phyloP scores from a whole-genome alignment of 441 rosid species.

The Melastoma candidum region DNA sequence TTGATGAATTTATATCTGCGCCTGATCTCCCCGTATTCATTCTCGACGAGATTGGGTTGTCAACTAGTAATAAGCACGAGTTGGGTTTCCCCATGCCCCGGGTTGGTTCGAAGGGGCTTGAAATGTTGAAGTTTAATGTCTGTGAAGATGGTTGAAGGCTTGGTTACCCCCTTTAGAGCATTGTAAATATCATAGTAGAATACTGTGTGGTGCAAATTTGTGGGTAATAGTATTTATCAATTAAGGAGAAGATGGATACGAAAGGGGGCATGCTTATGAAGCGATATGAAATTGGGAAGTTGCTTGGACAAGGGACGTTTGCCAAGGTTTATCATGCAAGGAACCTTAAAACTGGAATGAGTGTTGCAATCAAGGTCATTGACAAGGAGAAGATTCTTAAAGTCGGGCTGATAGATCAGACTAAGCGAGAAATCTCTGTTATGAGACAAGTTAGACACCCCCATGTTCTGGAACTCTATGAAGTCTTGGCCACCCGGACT shows the following conservation, averaged over 20 bases:
- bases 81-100: slow-evolving; percentile 20
- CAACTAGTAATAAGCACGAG: slow-evolving; percentile 8
- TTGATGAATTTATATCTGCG: slow-evolving; percentile 25
- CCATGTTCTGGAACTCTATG: no score
- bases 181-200: neutral
- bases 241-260: slow-evolving; percentile 35
- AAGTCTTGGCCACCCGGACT: no score
- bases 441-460: no score
- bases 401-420: no score
- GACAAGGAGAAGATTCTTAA: no score
- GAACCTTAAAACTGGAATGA: no score
- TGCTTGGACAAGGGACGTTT: slow-evolving; percentile 83
- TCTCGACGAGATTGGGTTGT: slow-evolving; percentile 17
- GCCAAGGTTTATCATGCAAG: slow-evolving; percentile 1
- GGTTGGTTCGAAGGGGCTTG: slow-evolving; percentile 17
- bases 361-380: no score
- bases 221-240: neutral
- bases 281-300: slow-evolving; percentile 65
- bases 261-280: slow-evolving; percentile 59
- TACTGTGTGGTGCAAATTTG: neutral
- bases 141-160: slow-evolving; percentile 65
- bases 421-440: no score
- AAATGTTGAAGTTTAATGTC: slow-evolving; percentile 30
- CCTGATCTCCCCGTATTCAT: slow-evolving; percentile 22
- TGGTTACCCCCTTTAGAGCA: neutral